Conservation (phyloP, 164 flowering plant genomes). For the Kalanchoe fedtschenkoi region DNA sequence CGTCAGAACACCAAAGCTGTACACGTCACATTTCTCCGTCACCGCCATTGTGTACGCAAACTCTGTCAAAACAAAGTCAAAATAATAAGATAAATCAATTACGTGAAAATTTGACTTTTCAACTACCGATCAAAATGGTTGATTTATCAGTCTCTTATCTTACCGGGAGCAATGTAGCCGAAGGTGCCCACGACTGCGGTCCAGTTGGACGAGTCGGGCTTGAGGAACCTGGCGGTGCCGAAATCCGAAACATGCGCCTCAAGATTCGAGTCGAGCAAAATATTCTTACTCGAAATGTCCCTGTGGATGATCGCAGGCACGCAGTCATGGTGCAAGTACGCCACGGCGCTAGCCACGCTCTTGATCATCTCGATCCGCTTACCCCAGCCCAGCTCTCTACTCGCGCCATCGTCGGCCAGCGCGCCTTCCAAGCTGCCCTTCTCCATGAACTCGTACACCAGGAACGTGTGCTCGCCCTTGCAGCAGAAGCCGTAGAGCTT, state of each 20-base stretch:
- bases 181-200: conserved; percentile 8
- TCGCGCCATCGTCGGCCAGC: not conserved
- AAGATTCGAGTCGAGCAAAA: conserved; percentile 6
- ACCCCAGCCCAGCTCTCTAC: conserved; percentile 6
- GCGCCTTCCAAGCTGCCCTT: conserved; percentile 4
- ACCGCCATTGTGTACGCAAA: conserved; percentile 10
- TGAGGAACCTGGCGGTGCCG: conserved; percentile 10
- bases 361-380: conserved; percentile 7
- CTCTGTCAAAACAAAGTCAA: not conserved
- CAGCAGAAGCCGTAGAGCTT: conserved; percentile 7
- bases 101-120: not conserved
- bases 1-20: conserved; percentile 7
- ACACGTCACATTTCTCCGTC: conserved; percentile 8
- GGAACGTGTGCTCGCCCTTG: not conserved
- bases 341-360: conserved; percentile 10
- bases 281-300: conserved; percentile 13
- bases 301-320: conserved; percentile 11
- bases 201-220: conserved; percentile 9
- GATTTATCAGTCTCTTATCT: not conserved
- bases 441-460: conserved; percentile 9
- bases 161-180: conserved; percentile 13
- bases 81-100: not conserved
- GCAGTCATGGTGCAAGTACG: conserved; percentile 11
- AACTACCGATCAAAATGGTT: not conserved
- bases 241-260: conserved; percentile 11